Percentiles rank a stretch among this genome's conserved stretches.
These are phyloP conservation scores for Gnomoniopsis smithogilvyi DNA, from an alignment of 2,329 filamentous ascomycete species.

Conservation along the genomic window DNA sequence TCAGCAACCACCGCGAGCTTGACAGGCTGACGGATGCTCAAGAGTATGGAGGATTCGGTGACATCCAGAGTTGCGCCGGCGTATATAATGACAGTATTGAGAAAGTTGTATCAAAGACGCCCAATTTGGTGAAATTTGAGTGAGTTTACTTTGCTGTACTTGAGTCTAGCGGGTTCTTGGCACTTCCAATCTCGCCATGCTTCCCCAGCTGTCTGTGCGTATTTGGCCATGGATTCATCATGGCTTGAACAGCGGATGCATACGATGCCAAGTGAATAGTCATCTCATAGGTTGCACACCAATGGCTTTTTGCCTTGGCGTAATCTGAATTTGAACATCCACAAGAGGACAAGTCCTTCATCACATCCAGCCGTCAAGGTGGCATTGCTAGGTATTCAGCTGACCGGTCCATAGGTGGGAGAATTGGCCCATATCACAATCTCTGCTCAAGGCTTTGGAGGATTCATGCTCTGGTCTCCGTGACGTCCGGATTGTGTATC, in stretches of 20 bases:
- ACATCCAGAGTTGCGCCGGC: constrained; percentile 7
- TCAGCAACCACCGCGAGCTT: constrained; percentile 8
- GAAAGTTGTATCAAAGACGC: background rate
- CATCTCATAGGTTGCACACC: no score
- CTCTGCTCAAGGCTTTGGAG: background rate
- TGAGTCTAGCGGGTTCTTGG: background rate
- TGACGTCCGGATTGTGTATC: constrained; percentile 7
- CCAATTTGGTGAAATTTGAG: constrained; percentile 3
- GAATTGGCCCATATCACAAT: constrained; percentile 8
- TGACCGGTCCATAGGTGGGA: constrained; percentile 5
- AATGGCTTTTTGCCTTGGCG: no score
- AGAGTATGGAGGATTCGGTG: constrained; percentile 5
- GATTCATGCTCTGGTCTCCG: constrained; percentile 3
- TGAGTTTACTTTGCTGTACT: background rate
- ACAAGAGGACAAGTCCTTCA: background rate
- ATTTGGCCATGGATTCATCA: no score
- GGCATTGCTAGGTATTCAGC: background rate
- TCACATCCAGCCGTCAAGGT: background rate
- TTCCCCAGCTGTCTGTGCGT: no score
- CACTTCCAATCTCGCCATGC: no score
- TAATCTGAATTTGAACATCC: fast-evolving
- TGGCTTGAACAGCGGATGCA: no score
- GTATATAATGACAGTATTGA: constrained; percentile 7
- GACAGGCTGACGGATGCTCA: constrained; percentile 6
- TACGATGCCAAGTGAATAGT: no score